A percentile compares a stretch with the other conserved stretches of the same genome.
Conservation (phyloP, 2,329 filamentous ascomycete genomes). For the Helotiales sp. region DNA sequence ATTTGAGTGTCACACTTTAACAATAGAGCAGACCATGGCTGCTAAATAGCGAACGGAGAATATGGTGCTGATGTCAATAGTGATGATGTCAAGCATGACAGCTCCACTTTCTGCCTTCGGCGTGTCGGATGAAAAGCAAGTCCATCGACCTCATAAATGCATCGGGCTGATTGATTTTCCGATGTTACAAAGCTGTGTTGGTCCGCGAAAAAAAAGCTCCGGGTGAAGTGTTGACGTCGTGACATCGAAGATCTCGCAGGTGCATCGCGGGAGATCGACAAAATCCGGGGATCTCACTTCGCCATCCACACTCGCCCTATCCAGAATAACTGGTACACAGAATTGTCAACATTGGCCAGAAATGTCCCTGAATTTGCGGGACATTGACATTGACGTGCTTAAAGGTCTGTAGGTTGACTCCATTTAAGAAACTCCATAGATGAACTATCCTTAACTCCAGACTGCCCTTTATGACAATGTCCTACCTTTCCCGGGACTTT, state of each 20-base stretch:
- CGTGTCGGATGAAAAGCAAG: not conserved
- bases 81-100: conserved; percentile 11
- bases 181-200: not conserved
- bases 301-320: too few relatives aligned
- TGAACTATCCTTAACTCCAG: too few relatives aligned
- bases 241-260: too few relatives aligned
- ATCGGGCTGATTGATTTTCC: not conserved
- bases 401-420: too few relatives aligned
- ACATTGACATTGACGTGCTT: too few relatives aligned
- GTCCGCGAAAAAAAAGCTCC: not conserved
- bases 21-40: not conserved
- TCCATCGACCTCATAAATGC: not conserved
- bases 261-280: not conserved
- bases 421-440: too few relatives aligned
- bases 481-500: too few relatives aligned
- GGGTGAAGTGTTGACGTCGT: not conserved
- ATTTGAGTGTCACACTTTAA: not conserved
- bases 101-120: not conserved
- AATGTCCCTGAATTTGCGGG: too few relatives aligned
- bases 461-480: too few relatives aligned
- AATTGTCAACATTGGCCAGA: too few relatives aligned
- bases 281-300: not conserved
- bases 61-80: not conserved
- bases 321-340: too few relatives aligned
- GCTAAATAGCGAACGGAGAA: not conserved